Base-by-base conservation (phyloP, 1,284 basidiomycete genomes). In the Taiwanofungus camphoratus region DNA sequence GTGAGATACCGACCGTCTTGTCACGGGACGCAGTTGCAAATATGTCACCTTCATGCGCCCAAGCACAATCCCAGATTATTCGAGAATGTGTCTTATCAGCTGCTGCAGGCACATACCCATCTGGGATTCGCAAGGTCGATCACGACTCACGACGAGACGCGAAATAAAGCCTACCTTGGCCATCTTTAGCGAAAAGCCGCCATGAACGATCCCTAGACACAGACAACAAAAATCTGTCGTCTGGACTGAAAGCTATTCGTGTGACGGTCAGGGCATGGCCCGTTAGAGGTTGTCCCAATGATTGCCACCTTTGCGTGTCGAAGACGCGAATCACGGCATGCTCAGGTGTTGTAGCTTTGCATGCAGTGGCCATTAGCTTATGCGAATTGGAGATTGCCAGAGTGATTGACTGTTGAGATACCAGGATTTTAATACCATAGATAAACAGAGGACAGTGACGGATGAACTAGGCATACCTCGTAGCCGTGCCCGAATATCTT, bases 401-500 rank as follows among this genome's bases (percentile, higher is more conserved):
- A 0, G 86, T 77, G 41, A 92, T 85, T 3, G 85, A 84, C 88
- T 92, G 42, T 13, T 2, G 21, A 32, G 9, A 12, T 12, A 8
- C 11, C 23, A 36, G 6, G 5, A 27, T 36, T 9, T 11, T 9
- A 19, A 16, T 12, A 8, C 3, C n/a, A 11, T 42, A 13, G 36
- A n/a, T n/a, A 16, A 22, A 18, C 8, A n/a, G 46, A 24, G 53
- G n/a, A n/a, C 42, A 48, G 48, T 13, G 39, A 9, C 16, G 44
- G 48, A 37, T 51, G n/a, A 15, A 16, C n/a, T n/a, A 32, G 19
- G 52, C 59, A 45, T 51, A 92, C 87, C 75, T 99, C 96, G 60
- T 97, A 98, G 24, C 93, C 93, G 64, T 99, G 96, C 1, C 95
- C 96, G 62, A 97, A 99, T 2, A 99, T 71, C 62, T 99, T 99